Evolutionary conservation across 768 basidiomycete genomes (phyloP), one percentile per base, ranked within the genome.

Genomic region (Astraeus odoratus): DNA sequence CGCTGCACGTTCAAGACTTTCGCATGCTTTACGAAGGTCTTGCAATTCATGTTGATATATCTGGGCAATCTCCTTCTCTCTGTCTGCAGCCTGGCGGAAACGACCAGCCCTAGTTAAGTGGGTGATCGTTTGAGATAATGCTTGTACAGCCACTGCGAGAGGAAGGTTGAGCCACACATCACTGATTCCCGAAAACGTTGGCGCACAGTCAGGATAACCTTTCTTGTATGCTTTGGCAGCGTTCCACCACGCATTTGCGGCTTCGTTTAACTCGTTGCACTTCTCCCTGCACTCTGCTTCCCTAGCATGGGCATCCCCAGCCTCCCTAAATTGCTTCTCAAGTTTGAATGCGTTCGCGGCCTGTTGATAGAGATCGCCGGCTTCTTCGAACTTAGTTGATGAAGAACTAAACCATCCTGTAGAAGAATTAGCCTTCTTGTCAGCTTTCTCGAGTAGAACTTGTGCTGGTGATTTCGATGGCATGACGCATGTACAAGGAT

Each of bases 171-270:
- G 55, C 44, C 50, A 33, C 43, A 13, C 12, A 22, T 19, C 49
- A 16, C 38, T 20, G 26, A 36, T 18, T 18, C 18, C 15, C 35
- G 27, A 42, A 42, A 30, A n/a, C 42, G 20, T 22, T n/a, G 9
- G 66, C 83, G 61, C 61, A 96, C 95, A 71, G 54, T 91, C 86
- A 25, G 75, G 93, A 62, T 76, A 80, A 20, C 82, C 85, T 66
- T 86, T 77, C 73, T 97, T 99, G 74, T 88, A 99, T 9, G 86
- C 82, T 69, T 98, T 98, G 26, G 90, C 83, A 10, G 96, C 94
- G 61, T 95, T 96, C 89, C 95, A 97, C 85, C 86, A 98, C 8
- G 94, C 94, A 60, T 94, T 95, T 18, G 93, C 87, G n/a, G 95
- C 94, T 54, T 98, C 96, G 53, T 92, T 92, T 38, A 63, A 66